These are phyloP conservation scores for Glycine tomentella DNA, from an alignment of 306 rosid genomes.

Conservation along the genomic window DNA sequence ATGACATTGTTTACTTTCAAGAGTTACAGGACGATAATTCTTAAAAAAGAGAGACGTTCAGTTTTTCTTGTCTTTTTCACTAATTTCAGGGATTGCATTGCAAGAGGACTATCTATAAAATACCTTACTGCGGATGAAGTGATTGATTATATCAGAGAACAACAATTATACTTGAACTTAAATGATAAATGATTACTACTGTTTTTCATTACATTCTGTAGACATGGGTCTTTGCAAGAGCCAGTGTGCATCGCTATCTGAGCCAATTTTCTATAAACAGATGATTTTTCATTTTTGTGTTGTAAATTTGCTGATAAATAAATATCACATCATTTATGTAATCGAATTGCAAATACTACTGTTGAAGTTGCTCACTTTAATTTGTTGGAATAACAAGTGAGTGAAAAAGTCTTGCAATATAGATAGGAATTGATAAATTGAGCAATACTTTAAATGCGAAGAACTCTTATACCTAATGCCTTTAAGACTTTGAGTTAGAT, in stretches of 20 bases:
- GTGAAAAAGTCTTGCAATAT: too few relatives aligned
- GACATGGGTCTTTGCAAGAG: conserved; percentile 5
- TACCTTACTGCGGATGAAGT: conserved; percentile 82
- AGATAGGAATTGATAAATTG: too few relatives aligned
- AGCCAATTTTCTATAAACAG: conserved; percentile 45
- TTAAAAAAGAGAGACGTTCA: neutral
- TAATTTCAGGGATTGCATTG: conserved; percentile 81
- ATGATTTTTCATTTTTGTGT: neutral
- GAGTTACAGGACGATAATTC: neutral
- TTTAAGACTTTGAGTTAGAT: too few relatives aligned
- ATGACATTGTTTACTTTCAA: conserved; percentile 25
- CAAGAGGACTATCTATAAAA: conserved; percentile 84
- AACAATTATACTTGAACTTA: conserved; percentile 57
- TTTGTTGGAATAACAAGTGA: neutral
- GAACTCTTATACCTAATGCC: too few relatives aligned
- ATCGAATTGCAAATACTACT: neutral
- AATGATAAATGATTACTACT: conserved; percentile 46
- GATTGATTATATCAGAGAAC: conserved; percentile 67
- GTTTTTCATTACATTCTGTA: neutral
- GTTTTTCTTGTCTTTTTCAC: neutral
- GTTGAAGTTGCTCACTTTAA: neutral
- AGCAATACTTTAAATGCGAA: too few relatives aligned
- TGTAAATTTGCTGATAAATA: conserved; percentile 17
- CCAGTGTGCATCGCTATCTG: neutral
- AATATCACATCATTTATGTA: neutral